Percentiles rank a stretch among this genome's conserved stretches.
phyloP scores from a whole-genome alignment of 2,329 filamentous ascomycete genomes.

The Claviceps pazoutovae region DNA sequence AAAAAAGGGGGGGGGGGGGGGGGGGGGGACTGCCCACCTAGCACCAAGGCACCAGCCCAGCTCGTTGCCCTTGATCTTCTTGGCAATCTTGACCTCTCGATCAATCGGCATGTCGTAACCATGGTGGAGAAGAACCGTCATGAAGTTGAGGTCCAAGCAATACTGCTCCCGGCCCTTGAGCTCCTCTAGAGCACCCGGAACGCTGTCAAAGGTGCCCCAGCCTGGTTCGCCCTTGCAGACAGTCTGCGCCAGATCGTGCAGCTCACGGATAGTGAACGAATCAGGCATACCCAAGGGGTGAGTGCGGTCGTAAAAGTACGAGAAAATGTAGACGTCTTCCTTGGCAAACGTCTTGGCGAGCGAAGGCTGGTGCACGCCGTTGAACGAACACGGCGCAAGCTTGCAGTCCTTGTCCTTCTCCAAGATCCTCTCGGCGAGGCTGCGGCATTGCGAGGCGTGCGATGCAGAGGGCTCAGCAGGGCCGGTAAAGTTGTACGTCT shows the following conservation, averaged over 20 bases:
- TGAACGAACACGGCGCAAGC: slow-evolving; percentile 92
- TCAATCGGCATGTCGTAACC: slow-evolving; percentile 98
- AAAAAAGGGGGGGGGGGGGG: background rate
- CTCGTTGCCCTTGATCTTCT: slow-evolving; percentile 97
- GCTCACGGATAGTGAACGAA: slow-evolving; percentile 80
- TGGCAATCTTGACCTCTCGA: slow-evolving; percentile 91
- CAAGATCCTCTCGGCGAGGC: slow-evolving; percentile 78
- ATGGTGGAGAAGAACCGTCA: slow-evolving; percentile 82
- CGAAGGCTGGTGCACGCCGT: slow-evolving; percentile 87
- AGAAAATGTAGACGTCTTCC: slow-evolving; percentile 93
- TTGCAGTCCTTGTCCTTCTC: slow-evolving; percentile 73
- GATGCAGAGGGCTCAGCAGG: slow-evolving; percentile 61
- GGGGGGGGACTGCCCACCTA: slow-evolving; percentile 45
- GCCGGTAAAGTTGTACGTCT: slow-evolving; percentile 77
- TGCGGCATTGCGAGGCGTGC: slow-evolving; percentile 84
- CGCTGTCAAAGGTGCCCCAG: slow-evolving; percentile 69
- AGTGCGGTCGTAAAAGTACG: slow-evolving; percentile 95
- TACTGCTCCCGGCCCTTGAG: slow-evolving; percentile 72
- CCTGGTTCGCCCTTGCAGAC: slow-evolving; percentile 67
- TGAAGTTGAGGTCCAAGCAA: slow-evolving; percentile 93
- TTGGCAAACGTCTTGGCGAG: slow-evolving; percentile 81
- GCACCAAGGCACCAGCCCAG: slow-evolving; percentile 95
- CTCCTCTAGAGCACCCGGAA: slow-evolving; percentile 69
- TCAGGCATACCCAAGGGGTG: slow-evolving; percentile 95
- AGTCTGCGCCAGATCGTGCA: slow-evolving; percentile 69